phyloP scores from a whole-genome alignment of 352 stramenopile genomes.

The Pythium rhizo-oryzae region DNA sequence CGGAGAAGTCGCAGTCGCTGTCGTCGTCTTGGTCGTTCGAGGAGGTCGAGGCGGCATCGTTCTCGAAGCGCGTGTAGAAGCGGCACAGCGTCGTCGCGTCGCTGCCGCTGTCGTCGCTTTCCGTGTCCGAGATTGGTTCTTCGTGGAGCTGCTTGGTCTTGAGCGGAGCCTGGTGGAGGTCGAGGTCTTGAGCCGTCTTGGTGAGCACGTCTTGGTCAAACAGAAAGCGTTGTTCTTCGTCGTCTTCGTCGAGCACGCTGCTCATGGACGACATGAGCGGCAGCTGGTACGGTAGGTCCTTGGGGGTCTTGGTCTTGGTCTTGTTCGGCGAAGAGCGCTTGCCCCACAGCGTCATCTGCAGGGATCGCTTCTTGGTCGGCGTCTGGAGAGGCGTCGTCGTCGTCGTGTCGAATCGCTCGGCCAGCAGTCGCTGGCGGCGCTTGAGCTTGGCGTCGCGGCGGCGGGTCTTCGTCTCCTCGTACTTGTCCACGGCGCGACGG shows the following conservation, averaged over 20 bases:
- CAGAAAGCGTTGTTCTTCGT: slow-evolving; percentile 28
- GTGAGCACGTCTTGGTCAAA: slow-evolving; percentile 16
- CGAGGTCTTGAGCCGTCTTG: slow-evolving; percentile 1
- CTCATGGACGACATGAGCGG: slow-evolving; percentile 24
- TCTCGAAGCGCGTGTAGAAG: slow-evolving; percentile 27
- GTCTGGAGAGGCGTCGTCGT: slow-evolving; percentile 9
- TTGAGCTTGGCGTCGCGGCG: slow-evolving; percentile 22
- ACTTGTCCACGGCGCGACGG: slow-evolving; percentile 27
- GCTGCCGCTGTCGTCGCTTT: slow-evolving; percentile 34
- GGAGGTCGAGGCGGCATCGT: slow-evolving; percentile 5
- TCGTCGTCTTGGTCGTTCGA: slow-evolving; percentile 16
- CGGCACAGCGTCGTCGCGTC: slow-evolving; percentile 26
- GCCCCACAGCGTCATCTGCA: slow-evolving; percentile 26
- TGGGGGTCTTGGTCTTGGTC: slow-evolving; percentile 29
- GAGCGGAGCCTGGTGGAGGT: slow-evolving; percentile 8
- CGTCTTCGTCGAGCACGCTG: slow-evolving; percentile 23
- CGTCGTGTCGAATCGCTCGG: not conserved
- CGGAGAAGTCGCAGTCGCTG: slow-evolving; percentile 28
- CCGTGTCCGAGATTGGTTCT: slow-evolving; percentile 32
- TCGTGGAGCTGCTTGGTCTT: slow-evolving; percentile 20
- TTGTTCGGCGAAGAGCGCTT: slow-evolving; percentile 11
- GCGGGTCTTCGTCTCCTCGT: slow-evolving; percentile 31
- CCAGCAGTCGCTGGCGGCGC: slow-evolving; percentile 10
- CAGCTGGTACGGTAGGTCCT: slow-evolving; percentile 32
- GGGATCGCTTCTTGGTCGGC: slow-evolving; percentile 30